Base-by-base conservation (phyloP, 2,329 filamentous ascomycete genomes). In the Fusarium foetens region DNA sequence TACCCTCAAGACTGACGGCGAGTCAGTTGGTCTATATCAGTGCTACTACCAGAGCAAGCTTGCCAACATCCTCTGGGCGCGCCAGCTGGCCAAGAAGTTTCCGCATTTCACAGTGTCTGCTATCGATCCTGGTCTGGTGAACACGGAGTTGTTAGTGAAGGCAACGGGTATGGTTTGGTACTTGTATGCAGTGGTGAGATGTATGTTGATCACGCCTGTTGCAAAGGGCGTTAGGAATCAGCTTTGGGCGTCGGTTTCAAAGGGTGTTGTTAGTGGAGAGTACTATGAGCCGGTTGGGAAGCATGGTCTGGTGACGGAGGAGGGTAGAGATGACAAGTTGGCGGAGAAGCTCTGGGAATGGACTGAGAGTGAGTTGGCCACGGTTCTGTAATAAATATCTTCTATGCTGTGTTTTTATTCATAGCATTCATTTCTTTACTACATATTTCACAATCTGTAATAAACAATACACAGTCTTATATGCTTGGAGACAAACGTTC, bases 321-420 rank as follows among this genome's bases (percentile, higher is more conserved):
- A 52, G 23, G 49, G 49, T 5, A n/a, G 33, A 12, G 19, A 52
- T n/a, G 23, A 38, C 12, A 3, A 9, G 19, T 4, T 52, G 10
- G 49, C 31, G 1, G 5, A 38, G 23, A 0, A 3, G 5, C 49
- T 52, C 14, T 52, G 49, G 33, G 19, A n/a, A 0, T 52, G 49
- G 49, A 52, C 49, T 9, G 49, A 52, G 14, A 38, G 4, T 4
- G 23, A 52, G 10, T n/a, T 52, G 7, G 23, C 9, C 0, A 6
- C 7, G 4, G 19, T 36, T 9, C 7, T 16, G 14, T 19, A 36
- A 2, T 21, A 16, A 12, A 4, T 36, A 7, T 4, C 0, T 23
- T 9, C 14, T 17, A 5, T 13, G 4, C 1, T 5, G 3, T 17
- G 3, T 6, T n/a, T n/a, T 16, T 9, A 1, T 17, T 9, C 2